Evolutionary conservation across 75 land plant genomes (phyloP).

Genomic region (Larix kaempferi): DNA sequence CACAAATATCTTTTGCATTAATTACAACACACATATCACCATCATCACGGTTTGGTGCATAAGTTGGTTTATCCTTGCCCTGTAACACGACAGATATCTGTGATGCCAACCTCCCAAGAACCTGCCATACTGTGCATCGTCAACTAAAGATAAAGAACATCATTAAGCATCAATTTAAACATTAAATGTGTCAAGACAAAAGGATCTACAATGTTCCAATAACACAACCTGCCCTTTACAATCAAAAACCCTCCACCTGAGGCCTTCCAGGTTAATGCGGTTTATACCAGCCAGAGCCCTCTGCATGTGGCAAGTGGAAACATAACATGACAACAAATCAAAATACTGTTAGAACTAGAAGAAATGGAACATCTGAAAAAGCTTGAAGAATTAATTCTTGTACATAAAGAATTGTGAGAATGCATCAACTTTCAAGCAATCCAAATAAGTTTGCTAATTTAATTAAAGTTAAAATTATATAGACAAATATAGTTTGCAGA

Average conservation of each 20-base stretch:
- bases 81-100: constrained; percentile 77
- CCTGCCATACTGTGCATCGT: constrained; percentile 29
- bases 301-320: constrained; percentile 38
- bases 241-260: constrained; percentile 90
- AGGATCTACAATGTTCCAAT: background rate
- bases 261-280: constrained; percentile 73
- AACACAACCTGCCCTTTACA: constrained; percentile 79
- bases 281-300: constrained; percentile 80
- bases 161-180: background rate
- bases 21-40: constrained; percentile 94
- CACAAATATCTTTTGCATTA: constrained; percentile 81
- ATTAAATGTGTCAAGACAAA: background rate
- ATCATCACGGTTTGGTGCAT: constrained; percentile 76
- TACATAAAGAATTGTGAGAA: background rate
- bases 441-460: background rate
- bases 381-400: background rate
- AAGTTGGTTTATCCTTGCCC: constrained; percentile 97
- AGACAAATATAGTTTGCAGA: background rate
- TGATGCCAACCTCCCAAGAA: constrained; percentile 89
- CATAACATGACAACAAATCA: background rate
- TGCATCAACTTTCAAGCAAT: background rate
- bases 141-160: background rate
- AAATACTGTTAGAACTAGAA: background rate
- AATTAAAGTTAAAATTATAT: background rate
- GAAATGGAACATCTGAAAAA: background rate